These are phyloP conservation scores for Aureoboletus auriporus DNA, from an alignment of 768 basidiomycete genomes.

Conservation along the genomic window DNA sequence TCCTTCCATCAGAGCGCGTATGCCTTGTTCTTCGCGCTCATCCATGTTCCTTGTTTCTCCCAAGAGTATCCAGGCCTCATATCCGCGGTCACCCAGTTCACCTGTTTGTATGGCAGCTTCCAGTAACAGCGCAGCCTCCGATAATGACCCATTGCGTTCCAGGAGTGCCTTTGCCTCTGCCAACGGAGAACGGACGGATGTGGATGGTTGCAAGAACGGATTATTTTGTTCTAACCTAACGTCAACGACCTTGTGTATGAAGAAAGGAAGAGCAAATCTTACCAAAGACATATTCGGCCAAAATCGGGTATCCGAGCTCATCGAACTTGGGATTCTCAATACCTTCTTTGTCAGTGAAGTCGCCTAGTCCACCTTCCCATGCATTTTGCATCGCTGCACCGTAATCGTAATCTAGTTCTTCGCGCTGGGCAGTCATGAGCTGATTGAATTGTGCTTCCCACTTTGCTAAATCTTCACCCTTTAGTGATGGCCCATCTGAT, in stretches of 20 bases:
- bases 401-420: conserved; percentile 63
- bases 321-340: conserved; percentile 48
- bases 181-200: conserved; percentile 47
- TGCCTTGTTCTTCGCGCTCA: conserved; percentile 78
- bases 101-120: conserved; percentile 89
- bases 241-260: background rate
- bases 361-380: conserved; percentile 57
- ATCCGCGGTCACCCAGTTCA: conserved; percentile 75
- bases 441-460: conserved; percentile 86
- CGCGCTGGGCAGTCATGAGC: conserved; percentile 64
- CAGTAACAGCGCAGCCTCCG: conserved; percentile 80
- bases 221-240: conserved; percentile 61
- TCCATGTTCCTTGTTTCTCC: conserved; percentile 91
- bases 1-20: conserved; percentile 75
- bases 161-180: conserved; percentile 73
- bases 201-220: conserved; percentile 55
- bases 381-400: conserved; percentile 57
- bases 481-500: conserved; percentile 49
- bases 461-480: conserved; percentile 61
- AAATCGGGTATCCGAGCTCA: conserved; percentile 70
- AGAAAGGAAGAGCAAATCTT: conserved; percentile 20
- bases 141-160: conserved; percentile 77
- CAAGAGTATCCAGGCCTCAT: conserved; percentile 88
- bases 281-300: conserved; percentile 79
- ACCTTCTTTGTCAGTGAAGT: conserved; percentile 32